Base-by-base conservation (phyloP, 805 yeast genomes). In the Saturnispora mendoncae region DNA sequence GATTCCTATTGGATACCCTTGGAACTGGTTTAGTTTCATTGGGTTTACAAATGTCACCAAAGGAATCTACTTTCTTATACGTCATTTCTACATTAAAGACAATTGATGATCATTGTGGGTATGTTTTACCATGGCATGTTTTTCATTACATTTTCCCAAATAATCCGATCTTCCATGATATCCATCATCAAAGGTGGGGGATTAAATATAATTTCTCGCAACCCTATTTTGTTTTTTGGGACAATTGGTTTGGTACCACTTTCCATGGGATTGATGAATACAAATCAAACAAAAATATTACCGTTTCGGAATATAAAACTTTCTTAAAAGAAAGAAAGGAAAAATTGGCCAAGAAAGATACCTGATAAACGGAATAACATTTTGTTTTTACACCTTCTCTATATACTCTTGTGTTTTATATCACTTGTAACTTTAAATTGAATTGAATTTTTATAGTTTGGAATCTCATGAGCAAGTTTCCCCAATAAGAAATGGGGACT, bases 51-150 rank as follows among this genome's bases (percentile, higher is more conserved):
- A 66, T 92, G 47, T 65, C 83, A 3, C 83, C 86, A 36, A 76
- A 95, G 44, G 97, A 92, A 63, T 67, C 80, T 39, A 65, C 83
- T 18, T 50, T 82, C 10, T 65, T 92, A 42, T 92, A 70, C 63
- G 78, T 90, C 2, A 85, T 92, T 59, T 84, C 96, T 13, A 92
- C 98, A 2, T 62, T 92, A 74, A 92, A 92, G 62, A 92, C 98
- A 1, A 95, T 92, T 38, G 97, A 92, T 60, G 98, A 92, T 61
- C 98, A 92, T 64, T 92, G 97, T 62, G 98, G 98, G n/a, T 92
- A 90, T 61, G 78, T 88, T 23, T 68, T 92, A 42, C 97, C 97
- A 13, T 83, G 68, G 60, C 98, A 92, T 61, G 78, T 88, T 18
- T 83, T 92, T 71, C 98, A 92, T 68, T 57, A 77, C 33, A 43